These are phyloP conservation scores for Viola pubescens DNA, from an alignment of 441 rosid species.

Conservation along the genomic window DNA sequence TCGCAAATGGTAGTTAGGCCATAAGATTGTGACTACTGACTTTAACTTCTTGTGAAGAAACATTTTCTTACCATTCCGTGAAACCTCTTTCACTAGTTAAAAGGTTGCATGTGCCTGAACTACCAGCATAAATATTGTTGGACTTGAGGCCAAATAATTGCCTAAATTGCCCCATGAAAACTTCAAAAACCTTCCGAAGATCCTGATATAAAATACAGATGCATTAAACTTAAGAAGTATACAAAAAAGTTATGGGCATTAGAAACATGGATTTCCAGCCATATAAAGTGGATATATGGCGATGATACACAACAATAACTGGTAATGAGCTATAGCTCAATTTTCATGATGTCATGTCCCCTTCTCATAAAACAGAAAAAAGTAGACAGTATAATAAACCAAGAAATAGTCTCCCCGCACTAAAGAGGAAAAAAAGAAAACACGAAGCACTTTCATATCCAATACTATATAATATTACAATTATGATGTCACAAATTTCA, in stretches of 20 bases:
- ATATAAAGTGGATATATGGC: not conserved
- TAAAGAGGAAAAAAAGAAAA: too few relatives aligned
- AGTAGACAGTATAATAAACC: too few relatives aligned
- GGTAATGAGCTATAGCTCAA: too few relatives aligned
- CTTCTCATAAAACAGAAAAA: too few relatives aligned
- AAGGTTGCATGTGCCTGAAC: conserved; percentile 47
- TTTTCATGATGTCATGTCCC: too few relatives aligned
- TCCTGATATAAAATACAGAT: conserved; percentile 48
- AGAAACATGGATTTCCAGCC: conserved; percentile 10
- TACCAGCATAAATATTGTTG: conserved; percentile 38
- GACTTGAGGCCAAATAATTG: conserved; percentile 85
- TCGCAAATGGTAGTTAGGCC: not conserved
- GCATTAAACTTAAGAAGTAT: conserved; percentile 21
- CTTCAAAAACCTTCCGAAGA: conserved; percentile 66
- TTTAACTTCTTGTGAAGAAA: conserved; percentile 3
- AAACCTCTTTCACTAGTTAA: conserved; percentile 78
- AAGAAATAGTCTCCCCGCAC: too few relatives aligned
- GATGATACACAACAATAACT: too few relatives aligned
- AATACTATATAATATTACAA: too few relatives aligned
- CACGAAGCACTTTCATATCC: too few relatives aligned
- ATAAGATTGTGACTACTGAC: not conserved
- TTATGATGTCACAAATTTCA: too few relatives aligned
- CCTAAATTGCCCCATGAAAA: conserved; percentile 85
- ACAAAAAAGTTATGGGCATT: conserved; percentile 17
- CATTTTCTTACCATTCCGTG: conserved; percentile 68